Percentiles rank a stretch among this genome's conserved stretches.
Conservation (phyloP, 768 basidiomycete genomes). For the Tylopilus balloui region DNA sequence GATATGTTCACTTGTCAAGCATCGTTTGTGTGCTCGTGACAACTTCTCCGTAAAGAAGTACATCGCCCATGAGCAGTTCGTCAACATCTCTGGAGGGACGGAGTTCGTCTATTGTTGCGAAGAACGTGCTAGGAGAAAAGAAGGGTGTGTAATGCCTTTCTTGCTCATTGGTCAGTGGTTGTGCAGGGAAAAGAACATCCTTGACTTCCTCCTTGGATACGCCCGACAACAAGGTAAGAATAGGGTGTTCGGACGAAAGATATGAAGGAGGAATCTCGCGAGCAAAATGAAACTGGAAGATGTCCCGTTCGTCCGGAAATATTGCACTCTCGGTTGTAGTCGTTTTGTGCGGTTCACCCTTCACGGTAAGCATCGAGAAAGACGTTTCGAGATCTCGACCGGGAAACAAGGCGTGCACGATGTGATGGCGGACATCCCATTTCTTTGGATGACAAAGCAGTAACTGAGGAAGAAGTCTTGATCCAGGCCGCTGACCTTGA, state of each 20-base stretch:
- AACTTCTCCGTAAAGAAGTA: slow-evolving; percentile 79
- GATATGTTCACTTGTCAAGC: slow-evolving; percentile 72
- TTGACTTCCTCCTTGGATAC: slow-evolving; percentile 40
- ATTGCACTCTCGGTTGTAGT: slow-evolving; percentile 17
- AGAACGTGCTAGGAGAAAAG: slow-evolving; percentile 67
- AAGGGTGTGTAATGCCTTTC: slow-evolving; percentile 49
- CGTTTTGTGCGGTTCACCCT: slow-evolving; percentile 36
- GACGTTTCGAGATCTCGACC: slow-evolving; percentile 22
- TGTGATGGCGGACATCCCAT: slow-evolving; percentile 16
- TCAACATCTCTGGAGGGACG: slow-evolving; percentile 18
- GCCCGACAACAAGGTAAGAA: slow-evolving; percentile 23
- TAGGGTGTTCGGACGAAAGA: slow-evolving; percentile 16
- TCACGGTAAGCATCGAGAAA: slow-evolving; percentile 51
- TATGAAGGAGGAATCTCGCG: slow-evolving; percentile 28
- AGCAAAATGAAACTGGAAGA: slow-evolving; percentile 53
- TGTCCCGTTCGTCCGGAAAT: slow-evolving; percentile 67
- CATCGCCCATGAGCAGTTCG: slow-evolving; percentile 65
- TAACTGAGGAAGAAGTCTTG: slow-evolving; percentile 24
- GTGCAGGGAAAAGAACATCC: slow-evolving; percentile 50
- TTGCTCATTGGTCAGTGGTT: slow-evolving; percentile 45
- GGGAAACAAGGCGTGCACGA: slow-evolving; percentile 19
- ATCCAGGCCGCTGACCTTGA: background rate
- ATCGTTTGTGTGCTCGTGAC: slow-evolving; percentile 95
- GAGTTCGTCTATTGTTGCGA: slow-evolving; percentile 41
- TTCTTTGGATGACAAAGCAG: slow-evolving; percentile 25